Percentiles rank a stretch among this genome's conserved stretches.
Evolutionary conservation across 169 alveolate genomes (phyloP).

Genomic region (Ichthyophthirius multifiliis): DNA sequence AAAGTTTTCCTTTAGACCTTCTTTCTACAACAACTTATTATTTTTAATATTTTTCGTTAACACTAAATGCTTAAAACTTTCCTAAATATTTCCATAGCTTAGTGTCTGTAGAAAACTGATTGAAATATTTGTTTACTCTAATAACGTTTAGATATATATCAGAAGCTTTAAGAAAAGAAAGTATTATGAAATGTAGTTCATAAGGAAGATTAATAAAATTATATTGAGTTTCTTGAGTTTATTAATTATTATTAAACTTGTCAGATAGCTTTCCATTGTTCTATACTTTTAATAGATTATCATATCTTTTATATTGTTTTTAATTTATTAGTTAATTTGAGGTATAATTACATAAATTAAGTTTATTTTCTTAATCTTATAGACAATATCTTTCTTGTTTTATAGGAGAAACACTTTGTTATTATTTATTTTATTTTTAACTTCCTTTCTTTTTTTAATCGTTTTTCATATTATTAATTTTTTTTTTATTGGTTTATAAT

Average conservation of each 20-base stretch:
- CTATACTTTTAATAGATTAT: no score
- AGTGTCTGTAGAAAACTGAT: not conserved
- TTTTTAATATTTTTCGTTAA: constrained; percentile 41
- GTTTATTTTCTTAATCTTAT: not conserved
- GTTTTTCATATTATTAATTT: no score
- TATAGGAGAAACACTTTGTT: not conserved
- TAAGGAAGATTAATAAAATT: not conserved
- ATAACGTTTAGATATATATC: not conserved
- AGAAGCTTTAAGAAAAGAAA: not conserved
- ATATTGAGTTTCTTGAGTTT: no score
- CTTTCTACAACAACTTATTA: constrained; percentile 48
- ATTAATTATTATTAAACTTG: constrained; percentile 2
- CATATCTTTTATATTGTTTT: not conserved
- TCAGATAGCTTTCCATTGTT: not conserved
- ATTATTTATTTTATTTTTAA: no score
- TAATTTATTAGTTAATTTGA: not conserved
- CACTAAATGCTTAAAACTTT: not conserved
- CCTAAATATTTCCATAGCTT: not conserved
- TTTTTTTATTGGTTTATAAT: no score
- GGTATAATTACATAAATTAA: not conserved
- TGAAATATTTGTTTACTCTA: not conserved
- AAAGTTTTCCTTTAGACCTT: constrained; percentile 69
- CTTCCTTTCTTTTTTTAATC: no score
- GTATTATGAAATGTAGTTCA: not conserved
- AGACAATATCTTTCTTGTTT: not conserved